Conservation (phyloP, 2,329 filamentous ascomycete genomes). For the Beauveria asiatica region DNA sequence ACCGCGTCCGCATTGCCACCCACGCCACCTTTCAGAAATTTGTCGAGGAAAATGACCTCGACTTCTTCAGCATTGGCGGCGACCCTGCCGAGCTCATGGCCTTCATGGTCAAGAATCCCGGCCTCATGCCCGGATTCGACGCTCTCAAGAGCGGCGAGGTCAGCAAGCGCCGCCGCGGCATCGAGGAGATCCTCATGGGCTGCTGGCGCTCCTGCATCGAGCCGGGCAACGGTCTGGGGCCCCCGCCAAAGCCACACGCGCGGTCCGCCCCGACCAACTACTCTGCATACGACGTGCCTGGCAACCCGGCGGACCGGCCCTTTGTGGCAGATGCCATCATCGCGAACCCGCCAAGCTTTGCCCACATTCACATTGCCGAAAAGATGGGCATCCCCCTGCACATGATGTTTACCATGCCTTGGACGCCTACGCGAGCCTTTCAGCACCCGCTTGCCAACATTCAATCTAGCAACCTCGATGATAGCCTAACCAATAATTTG, state of each 20-base stretch:
- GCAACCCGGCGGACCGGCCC: slow-evolving; percentile 40
- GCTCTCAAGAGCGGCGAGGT: slow-evolving; percentile 70
- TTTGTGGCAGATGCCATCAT: slow-evolving; percentile 82
- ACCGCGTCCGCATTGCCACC: slow-evolving; percentile 66
- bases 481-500: slow-evolving; percentile 71
- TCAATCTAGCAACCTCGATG: slow-evolving; percentile 65
- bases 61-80: slow-evolving; percentile 71
- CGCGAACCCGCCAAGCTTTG: slow-evolving; percentile 70
- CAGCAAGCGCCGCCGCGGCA: slow-evolving; percentile 62
- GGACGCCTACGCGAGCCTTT: slow-evolving; percentile 77
- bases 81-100: slow-evolving; percentile 72
- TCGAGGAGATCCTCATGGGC: slow-evolving; percentile 71
- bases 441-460: slow-evolving; percentile 82
- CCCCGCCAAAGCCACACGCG: slow-evolving; percentile 36
- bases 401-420: slow-evolving; percentile 95
- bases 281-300: slow-evolving; percentile 22
- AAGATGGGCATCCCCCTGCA: slow-evolving; percentile 67
- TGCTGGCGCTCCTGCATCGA: slow-evolving; percentile 85
- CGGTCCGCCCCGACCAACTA: slow-evolving; percentile 38
- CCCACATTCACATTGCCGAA: slow-evolving; percentile 66
- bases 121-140: slow-evolving; percentile 74
- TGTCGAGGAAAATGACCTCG: slow-evolving; percentile 60
- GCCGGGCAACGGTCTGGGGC: slow-evolving; percentile 57
- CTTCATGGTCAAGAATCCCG: slow-evolving; percentile 86
- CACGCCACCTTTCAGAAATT: slow-evolving; percentile 61